Evolutionary conservation across 805 yeast genomes (phyloP).

Genomic region (Candida ficus): DNA sequence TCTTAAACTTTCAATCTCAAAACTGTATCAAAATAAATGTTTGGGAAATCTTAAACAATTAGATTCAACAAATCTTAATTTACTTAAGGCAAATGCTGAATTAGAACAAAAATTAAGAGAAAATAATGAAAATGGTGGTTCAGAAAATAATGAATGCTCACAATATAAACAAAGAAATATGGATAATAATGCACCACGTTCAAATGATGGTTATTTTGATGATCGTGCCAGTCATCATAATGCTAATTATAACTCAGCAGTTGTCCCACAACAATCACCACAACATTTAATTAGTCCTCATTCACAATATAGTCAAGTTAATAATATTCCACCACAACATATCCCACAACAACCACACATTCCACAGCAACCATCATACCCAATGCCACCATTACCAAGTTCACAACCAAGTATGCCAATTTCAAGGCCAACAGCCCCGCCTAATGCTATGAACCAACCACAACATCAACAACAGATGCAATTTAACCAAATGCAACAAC

Average conservation of each 20-base stretch:
- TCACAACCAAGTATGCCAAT: neutral
- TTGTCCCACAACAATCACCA: neutral
- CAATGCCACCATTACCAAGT: neutral
- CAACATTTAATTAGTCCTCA: neutral
- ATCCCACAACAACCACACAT: no score
- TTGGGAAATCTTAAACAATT: conserved; percentile 1
- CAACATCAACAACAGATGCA: no score
- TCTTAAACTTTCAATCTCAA: conserved; percentile 6
- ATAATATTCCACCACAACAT: no score
- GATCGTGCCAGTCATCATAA: neutral
- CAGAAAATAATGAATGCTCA: neutral
- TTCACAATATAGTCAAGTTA: neutral
- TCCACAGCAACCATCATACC: no score
- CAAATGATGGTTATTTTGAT: neutral
- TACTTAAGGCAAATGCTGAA: no score
- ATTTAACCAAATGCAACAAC: neutral
- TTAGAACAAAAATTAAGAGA: neutral
- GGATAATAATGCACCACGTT: neutral
- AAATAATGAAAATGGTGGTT: no score
- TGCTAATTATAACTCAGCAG: neutral
- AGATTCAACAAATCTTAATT: no score
- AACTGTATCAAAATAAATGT: conserved; percentile 6
- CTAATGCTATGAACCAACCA: neutral
- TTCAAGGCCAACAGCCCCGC: neutral
- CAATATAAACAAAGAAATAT: neutral